Evolutionary conservation across 2,329 filamentous ascomycete species (phyloP), one percentile per base, ranked within the genome.

Genomic region (Sporothrix protearum): DNA sequence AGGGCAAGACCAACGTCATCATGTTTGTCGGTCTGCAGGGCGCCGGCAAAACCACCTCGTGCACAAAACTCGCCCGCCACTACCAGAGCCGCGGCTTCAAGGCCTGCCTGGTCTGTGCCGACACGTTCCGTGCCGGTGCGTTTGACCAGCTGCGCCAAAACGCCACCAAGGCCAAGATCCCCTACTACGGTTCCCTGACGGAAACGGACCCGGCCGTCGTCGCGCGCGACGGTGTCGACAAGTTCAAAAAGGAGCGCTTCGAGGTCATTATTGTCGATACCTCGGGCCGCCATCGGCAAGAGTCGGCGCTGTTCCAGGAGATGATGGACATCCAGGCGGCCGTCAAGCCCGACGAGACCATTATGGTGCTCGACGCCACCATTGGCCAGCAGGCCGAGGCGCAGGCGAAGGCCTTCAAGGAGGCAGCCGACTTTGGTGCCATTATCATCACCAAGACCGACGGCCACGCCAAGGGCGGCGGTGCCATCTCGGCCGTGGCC

Each of bases 371-470:
- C 36, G 96, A 99, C 80, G 92, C 95, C 33, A 97, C 93, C 45
- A 99, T 99, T 76, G 96, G 96, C 79, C 96, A 99, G 79, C 92
- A 96, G 76, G 96, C 96, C 7, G 96, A 99, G 81, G 89, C 92
- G 1, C 96, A 99, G 80, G 94, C 93, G 69, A 91, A 96, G 77
- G 96, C 96, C 0, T 99, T 99, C 88, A 99, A 99, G 81, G 94
- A 97, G 75, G 93, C 94, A 0, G 94, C 96, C 45, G 93, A 97
- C 80, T 99, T 98, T 77, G 96, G 96, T 78, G 94, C 96, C 75
- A 99, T 99, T 77, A 97, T 99, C 78, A 97, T 99, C 79, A 99
- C 96, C 69, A 99, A 99, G 84, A 98, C 95, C 0, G 96, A 99
- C 79, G 96, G 96, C 75, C 93, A 97, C 76, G 96, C 96, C 0